phyloP scores from a whole-genome alignment of 2,329 filamentous ascomycete species.

The Pestalotiopsis sp. region DNA sequence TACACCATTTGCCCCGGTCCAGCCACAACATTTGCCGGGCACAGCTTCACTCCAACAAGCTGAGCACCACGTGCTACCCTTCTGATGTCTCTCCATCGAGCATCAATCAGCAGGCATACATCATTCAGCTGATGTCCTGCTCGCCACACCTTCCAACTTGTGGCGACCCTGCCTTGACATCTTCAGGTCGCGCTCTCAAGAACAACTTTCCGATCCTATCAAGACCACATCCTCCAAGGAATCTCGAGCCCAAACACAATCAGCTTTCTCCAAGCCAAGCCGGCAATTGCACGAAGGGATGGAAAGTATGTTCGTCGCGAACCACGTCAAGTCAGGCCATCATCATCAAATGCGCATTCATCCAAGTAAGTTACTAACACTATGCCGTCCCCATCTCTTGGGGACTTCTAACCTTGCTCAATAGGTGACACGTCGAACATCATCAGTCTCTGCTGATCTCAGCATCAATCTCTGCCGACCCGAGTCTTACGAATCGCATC shows the following conservation, averaged over 20 bases:
- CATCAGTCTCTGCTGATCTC: constrained; percentile 25
- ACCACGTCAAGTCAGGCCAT: constrained; percentile 63
- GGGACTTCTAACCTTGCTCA: neutral
- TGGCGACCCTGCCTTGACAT: constrained; percentile 40
- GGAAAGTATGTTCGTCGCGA: constrained; percentile 55
- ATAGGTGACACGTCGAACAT: constrained; percentile 65
- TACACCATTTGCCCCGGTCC: constrained; percentile 49
- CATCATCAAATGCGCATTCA: constrained; percentile 66
- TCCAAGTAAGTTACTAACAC: constrained; percentile 39
- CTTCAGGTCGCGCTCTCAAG: constrained; percentile 37
- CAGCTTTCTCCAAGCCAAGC: constrained; percentile 37
- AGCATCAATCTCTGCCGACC: constrained; percentile 59
- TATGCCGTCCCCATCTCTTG: neutral
- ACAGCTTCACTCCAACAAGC: constrained; percentile 32
- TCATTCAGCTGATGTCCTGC: constrained; percentile 37
- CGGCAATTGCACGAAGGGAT: constrained; percentile 28
- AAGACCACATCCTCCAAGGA: constrained; percentile 35
- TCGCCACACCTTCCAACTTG: constrained; percentile 34
- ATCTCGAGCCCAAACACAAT: constrained; percentile 38
- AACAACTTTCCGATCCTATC: constrained; percentile 37
- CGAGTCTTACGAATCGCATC: constrained; percentile 52
- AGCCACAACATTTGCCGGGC: constrained; percentile 42
- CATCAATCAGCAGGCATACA: constrained; percentile 42
- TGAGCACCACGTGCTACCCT: constrained; percentile 41
- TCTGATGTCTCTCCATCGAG: constrained; percentile 43